Percentiles rank a stretch among this genome's conserved stretches.
Evolutionary conservation across 2,329 filamentous ascomycete species (phyloP).

Genomic region (Aspergillus persii): DNA sequence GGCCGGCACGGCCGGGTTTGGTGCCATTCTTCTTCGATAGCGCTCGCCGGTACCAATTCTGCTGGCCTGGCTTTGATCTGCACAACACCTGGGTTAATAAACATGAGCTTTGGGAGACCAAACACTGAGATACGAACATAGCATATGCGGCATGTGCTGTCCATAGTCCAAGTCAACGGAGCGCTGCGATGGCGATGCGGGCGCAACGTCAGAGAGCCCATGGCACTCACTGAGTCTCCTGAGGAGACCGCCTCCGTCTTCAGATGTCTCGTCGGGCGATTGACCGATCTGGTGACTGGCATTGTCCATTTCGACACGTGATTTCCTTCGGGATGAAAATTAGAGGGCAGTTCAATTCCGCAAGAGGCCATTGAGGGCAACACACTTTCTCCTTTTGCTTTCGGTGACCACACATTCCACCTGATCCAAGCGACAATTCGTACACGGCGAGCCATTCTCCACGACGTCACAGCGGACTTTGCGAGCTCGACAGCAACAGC

Average conservation of each 20-base stretch:
- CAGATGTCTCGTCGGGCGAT: constrained; percentile 33
- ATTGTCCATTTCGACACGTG: constrained; percentile 39
- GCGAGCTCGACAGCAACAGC: constrained; percentile 80
- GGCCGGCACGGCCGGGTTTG: constrained; percentile 41
- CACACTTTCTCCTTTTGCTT: constrained; percentile 69
- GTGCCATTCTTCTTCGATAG: constrained; percentile 45
- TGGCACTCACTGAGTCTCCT: constrained; percentile 27
- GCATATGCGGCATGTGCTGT: constrained; percentile 62
- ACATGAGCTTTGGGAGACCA: background rate
- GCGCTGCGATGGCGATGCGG: constrained; percentile 45
- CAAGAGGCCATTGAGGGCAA: constrained; percentile 20
- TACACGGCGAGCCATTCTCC: constrained; percentile 78
- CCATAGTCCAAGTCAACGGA: constrained; percentile 49
- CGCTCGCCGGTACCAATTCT: constrained; percentile 50
- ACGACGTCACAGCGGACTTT: constrained; percentile 95
- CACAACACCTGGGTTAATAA: constrained; percentile 11
- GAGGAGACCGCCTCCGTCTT: constrained; percentile 32
- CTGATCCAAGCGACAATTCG: constrained; percentile 68
- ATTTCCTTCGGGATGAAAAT: constrained; percentile 33
- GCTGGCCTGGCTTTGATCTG: constrained; percentile 33
- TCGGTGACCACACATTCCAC: constrained; percentile 64
- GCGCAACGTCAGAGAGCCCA: constrained; percentile 30
- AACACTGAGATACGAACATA: constrained; percentile 51
- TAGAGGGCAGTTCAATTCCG: constrained; percentile 9
- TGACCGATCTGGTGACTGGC: constrained; percentile 30